Evolutionary conservation across 176 grass and related monocot species (phyloP).

Genomic region (Triticum timopheevii): DNA sequence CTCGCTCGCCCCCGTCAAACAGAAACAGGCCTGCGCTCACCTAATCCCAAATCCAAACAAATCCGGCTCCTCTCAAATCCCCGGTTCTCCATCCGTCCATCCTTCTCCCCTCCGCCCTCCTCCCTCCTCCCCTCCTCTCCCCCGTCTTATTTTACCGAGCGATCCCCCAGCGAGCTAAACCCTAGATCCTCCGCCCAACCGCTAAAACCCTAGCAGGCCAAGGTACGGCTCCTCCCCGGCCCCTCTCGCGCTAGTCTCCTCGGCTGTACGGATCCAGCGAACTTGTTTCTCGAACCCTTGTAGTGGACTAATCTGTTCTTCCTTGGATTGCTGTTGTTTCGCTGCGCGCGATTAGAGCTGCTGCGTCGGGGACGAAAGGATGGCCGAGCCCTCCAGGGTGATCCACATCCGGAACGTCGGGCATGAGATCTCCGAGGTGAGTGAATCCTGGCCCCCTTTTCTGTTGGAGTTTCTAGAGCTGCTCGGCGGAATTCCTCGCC

Average conservation of each 20-base stretch:
- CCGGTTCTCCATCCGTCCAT: neutral
- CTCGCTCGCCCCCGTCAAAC: slow-evolving; percentile 3
- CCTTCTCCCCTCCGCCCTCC: neutral
- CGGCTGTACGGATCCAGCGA: neutral
- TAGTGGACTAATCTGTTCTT: neutral
- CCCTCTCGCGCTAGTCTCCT: neutral
- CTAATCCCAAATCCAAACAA: neutral
- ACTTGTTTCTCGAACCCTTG: neutral
- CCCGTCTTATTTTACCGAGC: neutral
- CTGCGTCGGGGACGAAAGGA: slow-evolving; percentile 20
- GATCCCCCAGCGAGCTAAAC: slow-evolving; percentile 13
- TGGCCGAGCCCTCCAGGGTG: slow-evolving; percentile 90
- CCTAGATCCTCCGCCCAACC: slow-evolving; percentile 20
- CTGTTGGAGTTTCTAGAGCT: neutral
- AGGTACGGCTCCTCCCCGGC: neutral
- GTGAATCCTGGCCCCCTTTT: neutral
- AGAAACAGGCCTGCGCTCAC: neutral
- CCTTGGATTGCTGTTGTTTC: neutral
- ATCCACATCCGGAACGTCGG: slow-evolving; percentile 98
- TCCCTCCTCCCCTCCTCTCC: neutral
- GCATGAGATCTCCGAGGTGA: slow-evolving; percentile 93
- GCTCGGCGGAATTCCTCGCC: neutral
- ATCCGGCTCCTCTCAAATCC: slow-evolving; percentile 9
- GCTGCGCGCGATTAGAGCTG: neutral
- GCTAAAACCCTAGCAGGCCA: slow-evolving; percentile 8